These are phyloP conservation scores for Emmonsiellopsis sp. DNA, from an alignment of 2,329 filamentous ascomycete species.

Conservation along the genomic window DNA sequence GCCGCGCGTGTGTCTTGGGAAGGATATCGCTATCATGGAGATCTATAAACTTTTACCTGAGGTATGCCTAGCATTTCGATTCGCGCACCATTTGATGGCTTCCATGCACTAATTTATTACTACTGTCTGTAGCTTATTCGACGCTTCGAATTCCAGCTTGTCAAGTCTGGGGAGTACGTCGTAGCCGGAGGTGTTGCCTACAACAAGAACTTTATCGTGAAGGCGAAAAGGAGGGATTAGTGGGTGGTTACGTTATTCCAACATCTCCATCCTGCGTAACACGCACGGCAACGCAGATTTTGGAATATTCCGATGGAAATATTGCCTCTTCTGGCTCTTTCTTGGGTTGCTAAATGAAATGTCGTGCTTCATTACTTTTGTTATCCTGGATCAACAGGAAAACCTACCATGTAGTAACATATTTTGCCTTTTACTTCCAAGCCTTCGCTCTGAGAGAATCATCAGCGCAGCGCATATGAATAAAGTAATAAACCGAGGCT, in stretches of 20 bases:
- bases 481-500: no score
- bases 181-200: conserved; percentile 14
- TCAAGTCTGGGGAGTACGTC: conserved; percentile 10
- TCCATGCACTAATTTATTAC: neutral
- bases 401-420: no score
- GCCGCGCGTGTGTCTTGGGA: conserved; percentile 15
- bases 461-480: no score
- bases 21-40: conserved; percentile 18
- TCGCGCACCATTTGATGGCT: neutral
- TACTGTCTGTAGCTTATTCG: conserved; percentile 3
- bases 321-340: no score
- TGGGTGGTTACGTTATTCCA: neutral
- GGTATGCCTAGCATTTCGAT: conserved; percentile 4
- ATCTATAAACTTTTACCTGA: conserved; percentile 15
- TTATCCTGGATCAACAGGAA: no score
- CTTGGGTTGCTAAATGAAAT: no score
- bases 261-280: neutral
- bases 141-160: conserved; percentile 11
- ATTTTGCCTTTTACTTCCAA: no score
- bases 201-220: conserved; percentile 11
- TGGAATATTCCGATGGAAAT: neutral
- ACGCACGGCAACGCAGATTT: neutral
- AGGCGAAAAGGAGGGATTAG: neutral
- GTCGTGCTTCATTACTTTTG: no score
- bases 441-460: no score